Evolutionary conservation across 495 filamentous ascomycete species (phyloP), one percentile per base, ranked within the genome.

Genomic region (Penicillium canariense): DNA sequence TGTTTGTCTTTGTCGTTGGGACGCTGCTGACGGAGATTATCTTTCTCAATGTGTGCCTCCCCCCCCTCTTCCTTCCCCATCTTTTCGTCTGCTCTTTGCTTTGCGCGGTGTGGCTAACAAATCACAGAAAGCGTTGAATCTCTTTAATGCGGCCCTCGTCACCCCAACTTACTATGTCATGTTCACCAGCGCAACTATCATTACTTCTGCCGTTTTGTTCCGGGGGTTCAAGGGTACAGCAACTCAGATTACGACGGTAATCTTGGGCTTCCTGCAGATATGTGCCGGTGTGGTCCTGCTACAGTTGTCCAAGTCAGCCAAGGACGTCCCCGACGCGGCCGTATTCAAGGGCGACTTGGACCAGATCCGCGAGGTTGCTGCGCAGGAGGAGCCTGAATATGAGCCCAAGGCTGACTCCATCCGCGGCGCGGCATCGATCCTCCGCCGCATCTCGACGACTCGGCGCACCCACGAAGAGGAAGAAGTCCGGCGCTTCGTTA

Each of bases 161-260:
- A 98, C 94, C 0, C 94, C 94, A 0, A 98, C 94, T 4, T 98
- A 98, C 72, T 98, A 98, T 66, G 94, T 98, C 55, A 91, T 90
- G 76, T 98, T 98, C 70, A 98, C 94, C 39, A 94, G 85, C 61
- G 84, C 90, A 14, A 98, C 94, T 4, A 96, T 98, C 58, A 83
- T 97, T 54, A 93, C 90, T 7, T 96, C 91, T 0, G 90, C 92
- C 6, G 84, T 98, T 20, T 77, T 98, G 14, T 98, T 98, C 69
- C 88, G 84, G 54, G 94, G 94, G 4, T 97, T 98, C 81, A 92
- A 96, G 62, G 94, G 92, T 30, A 86, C 88, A 0, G 80, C 82
- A 1, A 82, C 81, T 8, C 80, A 88, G 31, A 98, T 97, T 52
- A 73, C 90, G 15, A 96, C 93, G 3, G 87, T 97, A 11, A 86